Percentiles rank a stretch among this genome's conserved stretches.
phyloP scores from a whole-genome alignment of 1,139 yeast genomes.

The Hansenula sp. region DNA sequence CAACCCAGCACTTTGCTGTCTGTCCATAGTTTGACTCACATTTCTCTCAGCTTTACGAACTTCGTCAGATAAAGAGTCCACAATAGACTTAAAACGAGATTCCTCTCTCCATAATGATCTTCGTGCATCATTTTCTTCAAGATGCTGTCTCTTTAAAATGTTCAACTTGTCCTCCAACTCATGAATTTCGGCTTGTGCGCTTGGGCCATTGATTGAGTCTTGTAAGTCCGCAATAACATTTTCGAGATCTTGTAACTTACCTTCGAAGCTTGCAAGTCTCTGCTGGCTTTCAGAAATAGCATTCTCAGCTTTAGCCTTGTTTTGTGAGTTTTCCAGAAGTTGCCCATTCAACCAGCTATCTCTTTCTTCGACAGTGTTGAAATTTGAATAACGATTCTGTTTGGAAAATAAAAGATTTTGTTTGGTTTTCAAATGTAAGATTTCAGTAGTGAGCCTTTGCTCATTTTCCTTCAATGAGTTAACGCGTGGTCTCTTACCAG shows the following conservation, averaged over 20 bases:
- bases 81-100: slow-evolving; percentile 52
- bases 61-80: slow-evolving; percentile 54
- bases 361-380: slow-evolving; percentile 53
- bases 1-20: slow-evolving; percentile 66
- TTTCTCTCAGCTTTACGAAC: slow-evolving; percentile 53
- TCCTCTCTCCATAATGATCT: slow-evolving; percentile 81
- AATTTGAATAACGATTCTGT: slow-evolving; percentile 67
- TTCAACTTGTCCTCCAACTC: slow-evolving; percentile 27
- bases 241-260: slow-evolving; percentile 20
- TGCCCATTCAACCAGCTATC: slow-evolving; percentile 63
- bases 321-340: slow-evolving; percentile 34
- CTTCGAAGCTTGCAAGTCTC: slow-evolving; percentile 9
- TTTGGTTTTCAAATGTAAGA: slow-evolving; percentile 43
- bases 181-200: slow-evolving; percentile 28
- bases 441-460: slow-evolving; percentile 32
- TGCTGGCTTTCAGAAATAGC: slow-evolving; percentile 22
- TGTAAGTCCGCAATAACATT: slow-evolving; percentile 31
- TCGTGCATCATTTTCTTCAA: slow-evolving; percentile 58
- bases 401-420: slow-evolving; percentile 70
- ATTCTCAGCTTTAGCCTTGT: slow-evolving; percentile 19
- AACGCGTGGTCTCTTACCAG: slow-evolving; percentile 41
- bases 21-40: slow-evolving; percentile 71
- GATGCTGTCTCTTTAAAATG: slow-evolving; percentile 36
- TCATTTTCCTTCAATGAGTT: slow-evolving; percentile 40
- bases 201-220: slow-evolving; percentile 35